Evolutionary conservation across 345 rosid genomes (phyloP).

Genomic region (Brassica cretica): DNA sequence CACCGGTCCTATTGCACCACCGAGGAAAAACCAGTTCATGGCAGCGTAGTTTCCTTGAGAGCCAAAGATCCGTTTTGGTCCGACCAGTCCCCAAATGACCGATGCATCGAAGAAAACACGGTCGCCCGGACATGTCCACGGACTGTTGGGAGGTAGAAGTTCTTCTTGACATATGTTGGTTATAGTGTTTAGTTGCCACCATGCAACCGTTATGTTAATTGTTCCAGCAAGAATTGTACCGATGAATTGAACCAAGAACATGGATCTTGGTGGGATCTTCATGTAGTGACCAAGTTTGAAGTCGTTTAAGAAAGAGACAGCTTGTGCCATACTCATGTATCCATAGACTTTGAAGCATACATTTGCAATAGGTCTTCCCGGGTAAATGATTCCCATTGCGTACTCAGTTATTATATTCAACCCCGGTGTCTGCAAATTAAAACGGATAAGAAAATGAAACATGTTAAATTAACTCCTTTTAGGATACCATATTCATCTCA

Average conservation of each 20-base stretch:
- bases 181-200: slow-evolving; percentile 78
- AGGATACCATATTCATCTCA: no score
- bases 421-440: slow-evolving; percentile 68
- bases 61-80: background rate
- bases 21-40: slow-evolving; percentile 88
- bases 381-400: slow-evolving; percentile 75
- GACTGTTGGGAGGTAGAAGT: slow-evolving; percentile 67
- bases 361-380: slow-evolving; percentile 89
- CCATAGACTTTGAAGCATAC: slow-evolving; percentile 91
- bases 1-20: slow-evolving; percentile 78
- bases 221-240: slow-evolving; percentile 91
- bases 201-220: slow-evolving; percentile 71
- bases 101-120: slow-evolving; percentile 91
- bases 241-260: slow-evolving; percentile 95
- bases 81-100: slow-evolving; percentile 69
- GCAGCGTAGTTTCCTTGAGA: slow-evolving; percentile 66
- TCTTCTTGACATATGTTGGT: slow-evolving; percentile 77
- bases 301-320: slow-evolving; percentile 85
- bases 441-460: background rate
- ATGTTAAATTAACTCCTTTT: background rate
- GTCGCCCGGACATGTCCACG: slow-evolving; percentile 89
- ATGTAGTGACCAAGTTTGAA: slow-evolving; percentile 95
- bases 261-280: slow-evolving; percentile 96
- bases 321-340: slow-evolving; percentile 87
- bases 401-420: slow-evolving; percentile 90